Conservation (phyloP, 495 filamentous ascomycete genomes). For the Trypethelium eluteriae region DNA sequence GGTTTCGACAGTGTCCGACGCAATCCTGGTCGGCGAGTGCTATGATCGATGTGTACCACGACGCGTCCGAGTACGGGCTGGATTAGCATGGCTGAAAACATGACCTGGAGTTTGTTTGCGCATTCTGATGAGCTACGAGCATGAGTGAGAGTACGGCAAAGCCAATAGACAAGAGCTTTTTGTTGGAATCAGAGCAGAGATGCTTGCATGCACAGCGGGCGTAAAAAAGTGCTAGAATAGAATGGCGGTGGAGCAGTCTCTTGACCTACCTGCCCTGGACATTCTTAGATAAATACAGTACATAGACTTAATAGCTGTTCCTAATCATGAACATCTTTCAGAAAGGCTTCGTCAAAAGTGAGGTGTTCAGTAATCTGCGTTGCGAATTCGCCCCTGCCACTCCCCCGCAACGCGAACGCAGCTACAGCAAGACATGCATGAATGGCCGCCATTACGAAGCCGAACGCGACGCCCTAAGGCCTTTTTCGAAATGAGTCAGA, state of each 20-base stretch:
- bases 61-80: constrained; percentile 50
- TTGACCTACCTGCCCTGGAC: neutral
- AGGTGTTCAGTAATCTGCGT: neutral
- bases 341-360: neutral
- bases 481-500: neutral
- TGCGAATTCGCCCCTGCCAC: neutral
- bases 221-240: neutral
- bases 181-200: neutral
- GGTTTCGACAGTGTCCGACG: constrained; percentile 60
- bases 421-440: neutral
- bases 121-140: constrained; percentile 13
- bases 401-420: constrained; percentile 2
- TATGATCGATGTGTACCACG: constrained; percentile 88
- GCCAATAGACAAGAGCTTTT: neutral
- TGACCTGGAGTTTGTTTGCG: neutral
- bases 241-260: constrained; percentile 2
- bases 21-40: constrained; percentile 95
- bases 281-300: neutral
- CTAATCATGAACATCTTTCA: neutral
- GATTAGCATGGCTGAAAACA: constrained; percentile 5
- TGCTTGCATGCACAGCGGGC: neutral
- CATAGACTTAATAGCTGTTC: neutral
- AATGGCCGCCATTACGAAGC: neutral
- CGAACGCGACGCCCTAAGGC: constrained; percentile 6
- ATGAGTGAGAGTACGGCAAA: neutral